A percentile compares a stretch with the other conserved stretches of the same genome.
phyloP scores from a whole-genome alignment of 2,329 filamentous ascomycete genomes.

The Akanthomyces lecanii region DNA sequence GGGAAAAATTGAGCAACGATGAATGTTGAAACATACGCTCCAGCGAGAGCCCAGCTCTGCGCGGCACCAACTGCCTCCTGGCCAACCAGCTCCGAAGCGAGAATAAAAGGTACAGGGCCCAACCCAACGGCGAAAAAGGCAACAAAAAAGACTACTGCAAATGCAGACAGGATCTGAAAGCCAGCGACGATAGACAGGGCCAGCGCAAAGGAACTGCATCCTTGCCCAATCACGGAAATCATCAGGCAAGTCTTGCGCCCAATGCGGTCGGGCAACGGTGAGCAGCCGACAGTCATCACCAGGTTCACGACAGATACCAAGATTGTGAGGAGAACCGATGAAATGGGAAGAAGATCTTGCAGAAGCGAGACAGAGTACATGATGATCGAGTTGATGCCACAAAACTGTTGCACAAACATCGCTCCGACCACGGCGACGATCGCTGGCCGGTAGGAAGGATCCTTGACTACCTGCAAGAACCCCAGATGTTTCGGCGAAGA shows the following conservation, averaged over 20 bases:
- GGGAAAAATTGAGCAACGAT: slow-evolving; percentile 94
- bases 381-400: slow-evolving; percentile 93
- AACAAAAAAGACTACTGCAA: slow-evolving; percentile 82
- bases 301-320: slow-evolving; percentile 84
- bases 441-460: slow-evolving; percentile 65
- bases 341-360: slow-evolving; percentile 72
- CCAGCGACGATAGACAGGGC: slow-evolving; percentile 74
- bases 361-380: slow-evolving; percentile 97
- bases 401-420: slow-evolving; percentile 90
- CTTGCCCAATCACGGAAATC: slow-evolving; percentile 80
- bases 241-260: slow-evolving; percentile 84
- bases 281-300: slow-evolving; percentile 72
- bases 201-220: slow-evolving; percentile 68
- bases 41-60: slow-evolving; percentile 81
- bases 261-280: slow-evolving; percentile 80
- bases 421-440: slow-evolving; percentile 82
- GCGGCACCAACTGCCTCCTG: slow-evolving; percentile 87
- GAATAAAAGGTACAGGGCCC: slow-evolving; percentile 90
- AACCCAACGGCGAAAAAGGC: slow-evolving; percentile 85
- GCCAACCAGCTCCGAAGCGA: slow-evolving; percentile 85
- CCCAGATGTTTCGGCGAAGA: slow-evolving; percentile 43
- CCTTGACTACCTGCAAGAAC: slow-evolving; percentile 61
- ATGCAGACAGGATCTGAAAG: slow-evolving; percentile 70
- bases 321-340: slow-evolving; percentile 80
- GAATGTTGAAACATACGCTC: slow-evolving; percentile 89